Conservation (phyloP, 2,329 filamentous ascomycete genomes). For the Lachnellula hyalina region DNA sequence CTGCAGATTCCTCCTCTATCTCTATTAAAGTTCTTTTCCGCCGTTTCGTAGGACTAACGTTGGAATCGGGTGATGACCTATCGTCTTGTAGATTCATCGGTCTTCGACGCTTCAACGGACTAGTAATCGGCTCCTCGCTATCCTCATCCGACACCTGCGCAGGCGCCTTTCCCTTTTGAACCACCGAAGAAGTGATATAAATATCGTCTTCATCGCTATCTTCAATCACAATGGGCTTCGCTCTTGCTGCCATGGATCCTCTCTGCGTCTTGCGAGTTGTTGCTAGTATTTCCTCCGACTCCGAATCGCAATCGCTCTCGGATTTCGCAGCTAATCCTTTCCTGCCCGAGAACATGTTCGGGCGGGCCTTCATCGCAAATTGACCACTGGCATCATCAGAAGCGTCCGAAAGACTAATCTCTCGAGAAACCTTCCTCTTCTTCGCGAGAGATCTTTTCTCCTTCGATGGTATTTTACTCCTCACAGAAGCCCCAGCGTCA, state of each 20-base stretch:
- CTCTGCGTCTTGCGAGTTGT: background rate
- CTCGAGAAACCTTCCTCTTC: background rate
- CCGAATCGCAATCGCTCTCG: background rate
- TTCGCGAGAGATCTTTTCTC: background rate
- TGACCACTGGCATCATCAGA: background rate
- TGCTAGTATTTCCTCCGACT: background rate
- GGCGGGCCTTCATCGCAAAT: background rate
- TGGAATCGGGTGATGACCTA: constrained; percentile 6
- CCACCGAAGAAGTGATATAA: constrained; percentile 14
- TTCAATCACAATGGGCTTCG: background rate
- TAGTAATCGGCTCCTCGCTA: constrained; percentile 3
- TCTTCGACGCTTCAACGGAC: constrained; percentile 15
- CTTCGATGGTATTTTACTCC: background rate
- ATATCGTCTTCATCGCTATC: constrained; percentile 13
- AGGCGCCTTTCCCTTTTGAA: background rate
- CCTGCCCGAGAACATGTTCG: background rate
- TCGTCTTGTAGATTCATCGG: background rate
- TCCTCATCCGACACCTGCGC: constrained; percentile 4
- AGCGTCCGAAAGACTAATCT: background rate
- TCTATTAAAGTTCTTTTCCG: background rate
- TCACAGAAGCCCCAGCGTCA: background rate
- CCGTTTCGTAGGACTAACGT: constrained; percentile 1
- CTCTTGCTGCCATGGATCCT: background rate
- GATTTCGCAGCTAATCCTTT: background rate
- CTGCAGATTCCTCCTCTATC: background rate